A percentile compares a stretch with the other conserved stretches of the same genome.
Evolutionary conservation across 371 early-diverging fungal species (phyloP).

Genomic region (Mortierella sp.): DNA sequence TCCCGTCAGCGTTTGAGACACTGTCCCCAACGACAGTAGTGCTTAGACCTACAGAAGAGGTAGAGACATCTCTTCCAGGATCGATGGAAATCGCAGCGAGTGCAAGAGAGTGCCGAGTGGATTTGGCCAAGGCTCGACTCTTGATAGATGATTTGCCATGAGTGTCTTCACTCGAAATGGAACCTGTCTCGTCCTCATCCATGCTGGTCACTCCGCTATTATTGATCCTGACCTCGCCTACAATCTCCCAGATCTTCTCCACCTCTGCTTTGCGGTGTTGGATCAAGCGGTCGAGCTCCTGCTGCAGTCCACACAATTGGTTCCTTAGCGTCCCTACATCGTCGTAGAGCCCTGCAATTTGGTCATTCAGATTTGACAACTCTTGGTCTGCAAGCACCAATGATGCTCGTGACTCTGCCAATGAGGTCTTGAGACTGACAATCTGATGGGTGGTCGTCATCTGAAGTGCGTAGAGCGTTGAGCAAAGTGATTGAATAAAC

Average conservation of each 20-base stretch:
- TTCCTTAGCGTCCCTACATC: conserved; percentile 68
- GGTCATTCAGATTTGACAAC: conserved; percentile 60
- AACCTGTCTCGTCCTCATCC: conserved; percentile 31
- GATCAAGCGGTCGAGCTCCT: conserved; percentile 65
- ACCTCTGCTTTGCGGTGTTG: conserved; percentile 69
- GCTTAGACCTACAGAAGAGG: background rate
- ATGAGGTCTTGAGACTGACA: conserved; percentile 55
- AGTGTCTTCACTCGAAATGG: conserved; percentile 37
- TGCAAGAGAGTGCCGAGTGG: conserved; percentile 23
- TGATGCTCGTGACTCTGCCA: conserved; percentile 57
- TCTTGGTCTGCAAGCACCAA: conserved; percentile 62
- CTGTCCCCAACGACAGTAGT: background rate
- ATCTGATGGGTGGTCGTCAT: conserved; percentile 59
- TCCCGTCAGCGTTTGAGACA: conserved; percentile 8
- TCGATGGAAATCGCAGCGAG: conserved; percentile 9
- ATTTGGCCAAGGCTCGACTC: conserved; percentile 31
- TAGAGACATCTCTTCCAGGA: background rate
- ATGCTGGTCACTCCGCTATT: conserved; percentile 15
- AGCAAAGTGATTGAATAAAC: conserved; percentile 60
- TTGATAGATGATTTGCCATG: conserved; percentile 40
- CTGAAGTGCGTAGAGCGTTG: conserved; percentile 68
- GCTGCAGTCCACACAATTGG: conserved; percentile 63
- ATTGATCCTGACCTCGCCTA: conserved; percentile 59
- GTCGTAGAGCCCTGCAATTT: conserved; percentile 63
- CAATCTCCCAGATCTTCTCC: conserved; percentile 71